These are phyloP conservation scores for Datura wrightii DNA, from an alignment of 257 asterid genomes.

Conservation along the genomic window DNA sequence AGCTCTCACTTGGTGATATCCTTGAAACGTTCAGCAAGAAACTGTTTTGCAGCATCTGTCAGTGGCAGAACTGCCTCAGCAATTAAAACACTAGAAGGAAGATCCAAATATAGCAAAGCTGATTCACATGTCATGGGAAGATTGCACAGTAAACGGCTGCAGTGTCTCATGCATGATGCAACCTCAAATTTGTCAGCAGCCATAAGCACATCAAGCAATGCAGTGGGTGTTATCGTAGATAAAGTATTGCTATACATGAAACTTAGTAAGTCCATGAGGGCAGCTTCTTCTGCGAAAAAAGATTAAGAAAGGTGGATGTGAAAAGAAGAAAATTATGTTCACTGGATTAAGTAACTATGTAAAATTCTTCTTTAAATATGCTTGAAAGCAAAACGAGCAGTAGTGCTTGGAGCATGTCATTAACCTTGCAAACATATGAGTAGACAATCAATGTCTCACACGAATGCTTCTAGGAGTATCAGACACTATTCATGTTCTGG, in stretches of 20 bases:
- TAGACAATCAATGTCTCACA: slow-evolving; percentile 1
- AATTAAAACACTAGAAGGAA: slow-evolving; percentile 30
- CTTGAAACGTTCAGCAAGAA: slow-evolving; percentile 35
- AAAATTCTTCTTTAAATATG: neutral
- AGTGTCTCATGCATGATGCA: slow-evolving; percentile 37
- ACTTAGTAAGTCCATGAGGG: slow-evolving; percentile 23
- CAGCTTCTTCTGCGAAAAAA: slow-evolving; percentile 31
- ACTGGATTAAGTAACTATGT: neutral
- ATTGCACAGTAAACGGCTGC: slow-evolving; percentile 32
- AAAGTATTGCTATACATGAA: slow-evolving; percentile 33
- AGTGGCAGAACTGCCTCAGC: slow-evolving; percentile 33
- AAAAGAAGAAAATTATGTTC: neutral
- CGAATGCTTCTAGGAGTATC: neutral
- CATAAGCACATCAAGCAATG: slow-evolving; percentile 32
- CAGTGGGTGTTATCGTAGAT: slow-evolving; percentile 27
- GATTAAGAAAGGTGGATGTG: neutral
- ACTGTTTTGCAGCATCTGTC: slow-evolving; percentile 34
- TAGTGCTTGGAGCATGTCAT: neutral
- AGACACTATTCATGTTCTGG: neutral
- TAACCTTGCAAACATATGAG: neutral
- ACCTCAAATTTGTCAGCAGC: slow-evolving; percentile 38
- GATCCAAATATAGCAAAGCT: slow-evolving; percentile 33
- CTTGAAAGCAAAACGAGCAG: neutral
- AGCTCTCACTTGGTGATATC: slow-evolving; percentile 30
- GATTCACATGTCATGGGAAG: slow-evolving; percentile 37